Evolutionary conservation across 78 protist genomes (phyloP), one percentile per base, ranked within the genome.

Genomic region (Protostelium mycophagum): DNA sequence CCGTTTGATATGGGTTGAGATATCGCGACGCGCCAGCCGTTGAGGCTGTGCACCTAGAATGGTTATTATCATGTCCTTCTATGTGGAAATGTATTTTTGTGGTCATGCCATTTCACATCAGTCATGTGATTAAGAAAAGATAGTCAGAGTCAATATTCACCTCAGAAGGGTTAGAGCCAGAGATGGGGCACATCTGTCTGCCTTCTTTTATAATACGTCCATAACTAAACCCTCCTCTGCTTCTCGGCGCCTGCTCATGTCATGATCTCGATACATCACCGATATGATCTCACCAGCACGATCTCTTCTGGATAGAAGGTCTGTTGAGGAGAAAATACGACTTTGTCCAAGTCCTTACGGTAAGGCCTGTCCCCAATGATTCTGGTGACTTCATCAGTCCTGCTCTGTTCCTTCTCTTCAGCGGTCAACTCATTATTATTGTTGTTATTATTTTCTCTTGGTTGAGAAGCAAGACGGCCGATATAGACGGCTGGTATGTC

Each of bases 191-290:
- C 73, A 51, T 5, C 73, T 51, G 73, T 51, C 73, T 51, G 31
- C 94, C 89, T 86, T 92, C 94, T 28, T 91, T 90, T n/a, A 93
- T 36, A 29, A 93, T 86, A 0, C 85, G 36, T 37, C 93, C 96
- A 63, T 93, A 93, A 28, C 93, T 89, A 39, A 86, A 86, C 37
- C 88, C 88, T 28, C 88, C 88, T 9, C 63, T 1, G 1, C 63
- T 35, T 35, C 88, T 35, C 31, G 88, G 88, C 1, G n/a, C n/a
- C n/a, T n/a, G n/a, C n/a, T n/a, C n/a, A n/a, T n/a, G n/a, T n/a
- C n/a, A n/a, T n/a, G n/a, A n/a, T n/a, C n/a, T n/a, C n/a, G n/a
- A n/a, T n/a, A n/a, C n/a, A n/a, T n/a, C n/a, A n/a, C n/a, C n/a
- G n/a, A n/a, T n/a, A n/a, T n/a, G n/a, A n/a, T n/a, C n/a, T n/a